Base-by-base conservation (phyloP, 495 filamentous ascomycete genomes). In the Talaromyces nanjingensis region DNA sequence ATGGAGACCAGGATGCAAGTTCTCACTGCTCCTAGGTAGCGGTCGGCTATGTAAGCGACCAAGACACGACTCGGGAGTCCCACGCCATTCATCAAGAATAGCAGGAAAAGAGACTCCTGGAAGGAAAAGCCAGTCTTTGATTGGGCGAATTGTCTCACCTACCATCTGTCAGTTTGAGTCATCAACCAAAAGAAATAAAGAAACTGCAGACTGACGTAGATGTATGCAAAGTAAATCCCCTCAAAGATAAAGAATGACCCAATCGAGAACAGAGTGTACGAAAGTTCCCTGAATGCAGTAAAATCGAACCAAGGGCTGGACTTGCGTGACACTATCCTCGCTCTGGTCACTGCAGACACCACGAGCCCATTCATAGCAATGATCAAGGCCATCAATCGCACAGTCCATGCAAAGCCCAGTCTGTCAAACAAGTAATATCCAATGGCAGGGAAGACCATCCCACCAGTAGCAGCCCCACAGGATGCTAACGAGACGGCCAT, bases 301-400 rank as follows among this genome's bases (percentile, higher is more conserved):
- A 78, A 84, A 64, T 94, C 90, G 6, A 93, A 78, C 4, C 89
- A 60, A 8, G 84, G 81, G 0, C 89, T 89, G 2, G 75, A 76
- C 60, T 75, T 86, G 9, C 89, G 78, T 2, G 88, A 86, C 6
- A 86, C 86, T 2, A 92, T 72, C 14, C 91, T 78, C 25, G 88
- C 80, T 63, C 78, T 82, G 64, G 88, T 73, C 52, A 89, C 83
- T 0, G 81, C 45, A 60, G 86, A 66, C 12, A 76, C 75, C 29
- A 85, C 79, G 2, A 84, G 70, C 60, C 89, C 70, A 2, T 80
- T 82, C 0, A 68, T 82, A 1, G 92, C 67, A 59, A 87, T 84
- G 58, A 96, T 84, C 68, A 93, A 90, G 0, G 85, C 92, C 64
- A 96, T 75, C 2, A 82, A 78, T n/a, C 91, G 81, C 59, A 96